Base-by-base conservation (phyloP, 2,329 filamentous ascomycete genomes). In the Elsinoe perseae region DNA sequence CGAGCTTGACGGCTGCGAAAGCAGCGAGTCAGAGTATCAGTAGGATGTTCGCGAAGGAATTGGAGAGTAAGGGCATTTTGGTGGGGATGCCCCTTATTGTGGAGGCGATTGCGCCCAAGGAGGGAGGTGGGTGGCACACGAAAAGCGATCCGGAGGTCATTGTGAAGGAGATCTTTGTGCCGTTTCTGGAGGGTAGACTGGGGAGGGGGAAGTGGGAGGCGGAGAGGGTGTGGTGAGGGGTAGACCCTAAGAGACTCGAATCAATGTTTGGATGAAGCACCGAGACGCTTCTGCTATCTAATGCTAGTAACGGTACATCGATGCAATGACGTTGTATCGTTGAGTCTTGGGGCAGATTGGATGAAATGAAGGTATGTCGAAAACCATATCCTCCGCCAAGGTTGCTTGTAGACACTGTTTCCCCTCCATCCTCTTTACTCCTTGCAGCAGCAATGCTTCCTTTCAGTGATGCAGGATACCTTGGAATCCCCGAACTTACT, bases 71-170 rank as follows among this genome's bases (percentile, higher is more conserved):
- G 36, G 50, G 50, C 6, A 54, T 54, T 27, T 20, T 25, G 21
- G 50, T 54, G 2, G 50, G 50, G 12, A 54, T 42, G 32, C 50
- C 50, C 12, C 36, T 54, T 20, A 27, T 54, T 28, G 50, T 54
- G 32, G 50, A 54, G 34, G 16, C 50, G 20, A 54, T 54, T 25
- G 36, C 36, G 16, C 50, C 50, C 21, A 40, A 28, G 32, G 50
- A 54, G 23, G 36, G 36, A 28, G 50, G 50, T 3, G 50, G 50
- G 1, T 54, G 12, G 8, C 27, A 36, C 8, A 54, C 50, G 20
- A 54, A 54, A 16, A 36, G 27, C 9, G 50, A 54, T 28, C 50
- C 50, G 4, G 50, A 40, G 10, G 50, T 54, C 7, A 54, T 54
- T 43, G 50, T 54, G 7, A 40, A 42, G 50, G 23, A 54, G 36